phyloP scores from a whole-genome alignment of 169 alveolate species.

The Toxoplasma gondii region DNA sequence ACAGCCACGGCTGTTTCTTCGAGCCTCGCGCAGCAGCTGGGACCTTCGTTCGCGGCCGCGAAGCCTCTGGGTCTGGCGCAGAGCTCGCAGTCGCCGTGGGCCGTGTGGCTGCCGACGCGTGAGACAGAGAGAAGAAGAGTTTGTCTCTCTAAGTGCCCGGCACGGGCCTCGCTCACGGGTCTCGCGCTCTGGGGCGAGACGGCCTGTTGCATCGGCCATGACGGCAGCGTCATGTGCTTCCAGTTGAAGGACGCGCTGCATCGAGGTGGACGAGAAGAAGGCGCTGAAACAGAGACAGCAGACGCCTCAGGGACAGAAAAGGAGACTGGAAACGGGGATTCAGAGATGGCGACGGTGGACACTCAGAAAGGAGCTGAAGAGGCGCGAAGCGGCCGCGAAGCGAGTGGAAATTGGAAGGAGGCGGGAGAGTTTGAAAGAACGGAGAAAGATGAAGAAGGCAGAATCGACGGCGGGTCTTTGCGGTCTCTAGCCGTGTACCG shows the following conservation, averaged over 20 bases:
- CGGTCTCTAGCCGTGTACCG: constrained; percentile 12
- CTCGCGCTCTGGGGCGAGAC: constrained; percentile 19
- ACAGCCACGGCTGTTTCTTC: too few relatives aligned
- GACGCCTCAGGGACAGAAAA: constrained; percentile 32
- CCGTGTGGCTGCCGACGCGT: neutral
- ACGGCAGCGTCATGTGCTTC: constrained; percentile 28
- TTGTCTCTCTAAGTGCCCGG: neutral
- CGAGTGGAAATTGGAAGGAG: too few relatives aligned
- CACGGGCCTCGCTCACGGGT: neutral
- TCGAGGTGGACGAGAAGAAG: neutral
- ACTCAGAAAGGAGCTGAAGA: neutral
- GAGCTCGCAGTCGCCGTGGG: constrained; percentile 16
- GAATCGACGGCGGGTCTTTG: neutral
- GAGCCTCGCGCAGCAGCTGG: neutral
- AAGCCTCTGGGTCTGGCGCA: neutral
- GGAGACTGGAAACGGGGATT: neutral
- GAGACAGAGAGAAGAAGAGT: neutral
- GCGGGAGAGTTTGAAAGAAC: neutral
- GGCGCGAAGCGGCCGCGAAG: too few relatives aligned
- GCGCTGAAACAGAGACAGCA: neutral
- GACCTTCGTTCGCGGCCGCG: neutral
- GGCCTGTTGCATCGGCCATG: constrained; percentile 19
- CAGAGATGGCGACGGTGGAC: neutral
- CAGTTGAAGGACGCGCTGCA: constrained; percentile 1
- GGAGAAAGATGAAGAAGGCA: neutral